Evolutionary conservation across 306 rosid species (phyloP).

Genomic region (Sicyos edulis): DNA sequence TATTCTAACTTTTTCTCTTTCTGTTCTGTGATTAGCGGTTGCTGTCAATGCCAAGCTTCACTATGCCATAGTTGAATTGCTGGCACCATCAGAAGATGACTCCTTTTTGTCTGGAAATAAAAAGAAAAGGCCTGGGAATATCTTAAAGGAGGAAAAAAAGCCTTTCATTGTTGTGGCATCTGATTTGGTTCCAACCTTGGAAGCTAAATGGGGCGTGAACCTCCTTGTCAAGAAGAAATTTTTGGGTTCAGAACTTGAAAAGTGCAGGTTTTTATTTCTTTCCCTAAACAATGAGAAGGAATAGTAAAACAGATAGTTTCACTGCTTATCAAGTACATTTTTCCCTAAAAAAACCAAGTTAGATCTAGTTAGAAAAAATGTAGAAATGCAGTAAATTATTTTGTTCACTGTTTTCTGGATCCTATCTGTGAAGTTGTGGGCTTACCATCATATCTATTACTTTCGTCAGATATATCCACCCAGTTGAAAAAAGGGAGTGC

Average conservation of each 20-base stretch:
- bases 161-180: conserved; percentile 77
- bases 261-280: conserved; percentile 58
- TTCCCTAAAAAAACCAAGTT: conserved; percentile 52
- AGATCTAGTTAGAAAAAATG: conserved; percentile 8
- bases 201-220: conserved; percentile 82
- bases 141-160: conserved; percentile 65
- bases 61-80: conserved; percentile 81
- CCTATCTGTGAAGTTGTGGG: not conserved
- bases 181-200: conserved; percentile 78
- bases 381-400: not conserved
- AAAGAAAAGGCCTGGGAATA: conserved; percentile 53
- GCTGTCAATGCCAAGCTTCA: conserved; percentile 88
- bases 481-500: conserved; percentile 64
- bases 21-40: conserved; percentile 57
- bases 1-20: not conserved
- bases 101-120: conserved; percentile 47
- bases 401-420: conserved; percentile 7
- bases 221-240: conserved; percentile 52
- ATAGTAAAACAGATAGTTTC: not conserved
- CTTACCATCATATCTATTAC: conserved; percentile 16
- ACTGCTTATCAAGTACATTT: conserved; percentile 6
- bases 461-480: conserved; percentile 70
- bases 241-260: conserved; percentile 83
- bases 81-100: conserved; percentile 36
- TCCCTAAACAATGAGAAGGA: conserved; percentile 14